phyloP scores from a whole-genome alignment of 352 stramenopile genomes.

The Phytophthora idaei region DNA sequence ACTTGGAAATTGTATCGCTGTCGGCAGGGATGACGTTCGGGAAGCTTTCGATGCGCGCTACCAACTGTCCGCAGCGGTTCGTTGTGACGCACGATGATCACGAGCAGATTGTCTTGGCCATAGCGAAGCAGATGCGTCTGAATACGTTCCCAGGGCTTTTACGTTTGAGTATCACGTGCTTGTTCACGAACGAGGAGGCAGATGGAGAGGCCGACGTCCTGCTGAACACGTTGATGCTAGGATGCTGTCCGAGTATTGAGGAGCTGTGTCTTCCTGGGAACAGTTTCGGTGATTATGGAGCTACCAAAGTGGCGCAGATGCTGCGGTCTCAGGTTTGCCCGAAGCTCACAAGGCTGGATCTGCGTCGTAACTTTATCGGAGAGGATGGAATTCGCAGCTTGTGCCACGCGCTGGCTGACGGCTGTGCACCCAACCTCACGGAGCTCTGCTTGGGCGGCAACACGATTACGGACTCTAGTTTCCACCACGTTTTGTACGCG shows the following conservation, averaged over 20 bases:
- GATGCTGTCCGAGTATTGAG: slow-evolving; percentile 76
- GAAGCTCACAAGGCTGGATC: slow-evolving; percentile 76
- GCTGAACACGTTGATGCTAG: slow-evolving; percentile 79
- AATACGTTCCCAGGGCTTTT: slow-evolving; percentile 61
- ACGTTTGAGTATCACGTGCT: slow-evolving; percentile 72
- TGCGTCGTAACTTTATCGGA: slow-evolving; percentile 87
- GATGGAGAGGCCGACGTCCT: slow-evolving; percentile 84
- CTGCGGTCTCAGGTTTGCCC: slow-evolving; percentile 79
- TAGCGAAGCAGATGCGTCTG: slow-evolving; percentile 69
- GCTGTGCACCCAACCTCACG: slow-evolving; percentile 64
- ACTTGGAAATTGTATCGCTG: slow-evolving; percentile 82
- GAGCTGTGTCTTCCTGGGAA: slow-evolving; percentile 85
- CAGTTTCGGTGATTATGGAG: slow-evolving; percentile 86
- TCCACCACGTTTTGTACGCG: slow-evolving; percentile 80
- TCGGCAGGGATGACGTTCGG: slow-evolving; percentile 84
- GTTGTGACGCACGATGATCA: slow-evolving; percentile 89
- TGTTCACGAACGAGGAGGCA: slow-evolving; percentile 89
- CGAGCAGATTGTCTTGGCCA: slow-evolving; percentile 80
- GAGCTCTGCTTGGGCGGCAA: slow-evolving; percentile 86
- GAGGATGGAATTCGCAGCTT: slow-evolving; percentile 77
- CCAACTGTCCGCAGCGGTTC: slow-evolving; percentile 85
- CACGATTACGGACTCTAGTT: slow-evolving; percentile 85
- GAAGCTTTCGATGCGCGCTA: slow-evolving; percentile 84
- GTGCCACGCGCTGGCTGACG: slow-evolving; percentile 74
- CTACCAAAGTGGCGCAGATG: slow-evolving; percentile 83